A percentile compares a stretch with the other conserved stretches of the same genome.
phyloP scores from a whole-genome alignment of 2,329 filamentous ascomycete genomes.

The Akanthomyces dipterigenus region DNA sequence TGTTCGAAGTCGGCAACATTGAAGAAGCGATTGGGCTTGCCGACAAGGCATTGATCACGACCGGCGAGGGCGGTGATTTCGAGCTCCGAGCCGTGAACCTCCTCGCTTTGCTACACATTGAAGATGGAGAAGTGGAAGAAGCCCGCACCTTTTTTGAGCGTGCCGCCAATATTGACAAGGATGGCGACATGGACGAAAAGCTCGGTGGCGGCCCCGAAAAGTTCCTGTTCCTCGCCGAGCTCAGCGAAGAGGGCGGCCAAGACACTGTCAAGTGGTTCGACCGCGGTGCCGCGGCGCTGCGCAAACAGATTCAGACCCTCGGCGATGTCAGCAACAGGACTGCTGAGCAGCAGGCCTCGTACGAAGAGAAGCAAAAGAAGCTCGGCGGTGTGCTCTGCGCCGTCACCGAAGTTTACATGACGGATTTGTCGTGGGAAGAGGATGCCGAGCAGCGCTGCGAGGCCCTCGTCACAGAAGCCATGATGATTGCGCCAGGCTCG shows the following conservation, averaged over 20 bases:
- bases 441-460: conserved; percentile 89
- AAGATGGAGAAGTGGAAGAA: conserved; percentile 71
- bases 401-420: conserved; percentile 98
- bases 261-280: conserved; percentile 64
- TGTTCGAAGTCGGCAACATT: conserved; percentile 35
- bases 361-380: conserved; percentile 69
- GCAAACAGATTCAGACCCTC: conserved; percentile 61
- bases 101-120: conserved; percentile 74
- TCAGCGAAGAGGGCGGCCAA: conserved; percentile 64
- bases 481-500: conserved; percentile 71
- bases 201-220: conserved; percentile 84
- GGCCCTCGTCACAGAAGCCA: conserved; percentile 80
- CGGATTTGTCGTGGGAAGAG: conserved; percentile 85
- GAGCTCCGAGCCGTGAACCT: conserved; percentile 65
- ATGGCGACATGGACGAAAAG: conserved; percentile 63
- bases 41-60: conserved; percentile 35
- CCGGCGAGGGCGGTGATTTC: conserved; percentile 39
- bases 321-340: conserved; percentile 38
- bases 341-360: conserved; percentile 31
- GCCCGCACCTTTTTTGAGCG: conserved; percentile 66
- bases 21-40: conserved; percentile 35
- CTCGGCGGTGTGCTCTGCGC: conserved; percentile 89
- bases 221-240: conserved; percentile 88
- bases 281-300: conserved; percentile 64
- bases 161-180: conserved; percentile 69